These are phyloP conservation scores for Daucus carota DNA, from an alignment of 129 eudicot species.

Conservation along the genomic window DH1_v3.0 NC_030386.2:12847501-12848000, in stretches of 20 bases:
- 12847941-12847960: too few species aligned
- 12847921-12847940: background rate
- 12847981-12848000: too few species aligned
- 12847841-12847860: constrained; percentile 99
- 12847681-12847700: constrained; percentile 94
- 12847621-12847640: constrained; percentile 97
- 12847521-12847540: background rate
- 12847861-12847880: constrained; percentile 91
- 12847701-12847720: constrained; percentile 75
- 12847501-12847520: background rate
- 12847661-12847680: constrained; percentile 69
- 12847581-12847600: background rate
- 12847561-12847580: background rate
- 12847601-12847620: constrained; percentile 75
- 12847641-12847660: constrained; percentile 78
- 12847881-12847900: constrained; percentile 52
- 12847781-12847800: background rate
- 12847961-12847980: too few species aligned
- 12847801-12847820: constrained; percentile 86
- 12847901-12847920: background rate
- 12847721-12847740: constrained; percentile 12
- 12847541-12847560: background rate
- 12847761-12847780: background rate
- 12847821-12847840: constrained; percentile 90
- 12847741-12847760: constrained; percentile 1